Conservation (phyloP, 257 asterid genomes). For the Jacaranda mimosifolia region DNA sequence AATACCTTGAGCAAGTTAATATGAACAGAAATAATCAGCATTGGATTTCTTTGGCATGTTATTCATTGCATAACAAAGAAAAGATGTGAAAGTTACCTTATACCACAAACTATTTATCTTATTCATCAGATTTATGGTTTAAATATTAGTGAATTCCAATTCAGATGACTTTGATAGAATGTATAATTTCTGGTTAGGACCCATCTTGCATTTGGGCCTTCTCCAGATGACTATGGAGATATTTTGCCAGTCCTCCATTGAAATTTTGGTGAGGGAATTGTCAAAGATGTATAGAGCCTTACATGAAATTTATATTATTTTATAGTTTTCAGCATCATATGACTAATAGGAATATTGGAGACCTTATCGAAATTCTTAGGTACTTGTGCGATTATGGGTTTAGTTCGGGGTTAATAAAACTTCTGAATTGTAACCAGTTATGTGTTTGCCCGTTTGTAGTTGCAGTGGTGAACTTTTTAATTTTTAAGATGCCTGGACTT, state of each 20-base stretch:
- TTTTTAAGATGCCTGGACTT: background rate
- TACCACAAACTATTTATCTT: background rate
- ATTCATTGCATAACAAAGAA: background rate
- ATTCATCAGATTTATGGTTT: background rate
- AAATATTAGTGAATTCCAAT: background rate
- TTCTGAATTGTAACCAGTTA: conserved; percentile 4
- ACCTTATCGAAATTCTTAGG: background rate
- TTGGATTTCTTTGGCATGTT: conserved; percentile 1
- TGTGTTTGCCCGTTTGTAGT: conserved; percentile 6
- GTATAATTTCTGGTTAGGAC: background rate
- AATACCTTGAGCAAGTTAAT: conserved; percentile 7
- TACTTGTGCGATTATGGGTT: background rate
- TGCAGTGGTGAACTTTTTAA: background rate
- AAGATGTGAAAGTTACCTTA: background rate
- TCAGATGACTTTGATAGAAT: background rate
- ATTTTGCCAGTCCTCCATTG: background rate
- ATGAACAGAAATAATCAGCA: background rate
- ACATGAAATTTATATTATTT: background rate
- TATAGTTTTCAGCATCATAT: background rate
- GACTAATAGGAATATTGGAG: background rate
- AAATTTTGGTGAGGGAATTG: background rate
- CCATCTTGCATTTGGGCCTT: background rate
- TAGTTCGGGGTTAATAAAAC: background rate
- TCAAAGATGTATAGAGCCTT: background rate
- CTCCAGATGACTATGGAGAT: background rate